phyloP scores from a whole-genome alignment of 2,329 filamentous ascomycete genomes.

The Myriangium duriaei region DNA sequence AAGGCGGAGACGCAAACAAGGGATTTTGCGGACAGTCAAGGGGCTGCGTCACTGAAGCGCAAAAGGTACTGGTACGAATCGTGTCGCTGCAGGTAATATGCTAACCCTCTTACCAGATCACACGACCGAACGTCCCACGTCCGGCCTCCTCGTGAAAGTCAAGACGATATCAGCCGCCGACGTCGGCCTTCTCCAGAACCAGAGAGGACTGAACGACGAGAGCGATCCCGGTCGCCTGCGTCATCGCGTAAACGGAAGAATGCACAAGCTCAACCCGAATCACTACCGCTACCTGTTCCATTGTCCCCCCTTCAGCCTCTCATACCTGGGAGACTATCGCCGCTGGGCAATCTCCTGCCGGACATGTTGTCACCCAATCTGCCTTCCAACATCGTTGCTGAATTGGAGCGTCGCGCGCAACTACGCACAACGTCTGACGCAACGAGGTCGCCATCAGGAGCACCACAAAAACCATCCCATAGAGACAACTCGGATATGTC shows the following conservation, averaged over 20 bases:
- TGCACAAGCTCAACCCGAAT: not conserved
- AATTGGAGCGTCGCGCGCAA: conserved; percentile 29
- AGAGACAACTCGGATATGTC: not conserved
- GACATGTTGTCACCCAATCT: conserved; percentile 46
- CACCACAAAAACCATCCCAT: not conserved
- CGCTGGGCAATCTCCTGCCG: conserved; percentile 21
- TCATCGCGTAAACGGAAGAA: not conserved
- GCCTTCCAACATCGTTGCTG: conserved; percentile 42
- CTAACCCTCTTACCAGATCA: no score
- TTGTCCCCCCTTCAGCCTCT: conserved; percentile 9
- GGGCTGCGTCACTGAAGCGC: conserved; percentile 1
- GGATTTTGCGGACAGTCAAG: conserved; percentile 1
- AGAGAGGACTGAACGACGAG: no score
- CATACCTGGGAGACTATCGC: conserved; percentile 4
- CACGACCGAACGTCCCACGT: no score
- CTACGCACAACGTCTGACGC: not conserved
- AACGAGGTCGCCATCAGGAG: not conserved
- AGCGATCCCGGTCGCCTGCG: not conserved
- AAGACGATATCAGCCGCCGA: no score
- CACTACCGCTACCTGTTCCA: conserved; percentile 7
- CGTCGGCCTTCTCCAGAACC: no score
- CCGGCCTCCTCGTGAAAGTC: no score
- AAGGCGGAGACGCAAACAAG: not conserved
- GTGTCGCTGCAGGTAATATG: no score
- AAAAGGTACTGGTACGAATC: conserved; percentile 2